Base-by-base conservation (phyloP, 2,329 filamentous ascomycete species). In the Sphaceloma murrayae region DNA sequence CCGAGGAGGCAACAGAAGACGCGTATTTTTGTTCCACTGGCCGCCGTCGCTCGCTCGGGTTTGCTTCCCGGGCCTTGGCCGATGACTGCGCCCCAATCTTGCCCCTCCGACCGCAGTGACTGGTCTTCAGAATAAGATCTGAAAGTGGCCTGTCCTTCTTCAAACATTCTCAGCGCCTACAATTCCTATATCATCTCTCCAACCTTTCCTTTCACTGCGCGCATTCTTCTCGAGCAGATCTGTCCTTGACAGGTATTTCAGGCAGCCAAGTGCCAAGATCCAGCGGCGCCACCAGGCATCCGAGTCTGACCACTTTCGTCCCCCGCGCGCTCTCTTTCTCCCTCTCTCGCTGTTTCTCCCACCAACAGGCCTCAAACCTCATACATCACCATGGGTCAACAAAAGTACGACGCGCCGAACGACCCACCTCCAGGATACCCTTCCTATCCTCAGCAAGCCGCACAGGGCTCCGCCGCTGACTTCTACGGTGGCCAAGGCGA, bases 381-480 rank as follows among this genome's bases (percentile, higher is more conserved):
- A 40, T 29, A 29, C 7, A n/a, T 36, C 42, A 36, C 18, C 9
- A 45, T 45, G 42, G 42, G 42, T 45, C 42, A 45, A 34, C 42
- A 45, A 26, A 45, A 45, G 31, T 45, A 34, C 31, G 42, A 45
- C 22, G 29, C 42, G 3, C 42, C 42, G 6, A 24, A 32, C 30
- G 42, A 45, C 17, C 42, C 42, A 19, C 42, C 42, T 5, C 42
- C 42, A 45, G 42, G 42, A 45, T 45, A 45, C 21, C 30, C 31
- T 16, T 34, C 30, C 29, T 34, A 45, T 17, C 48, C 48, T 18
- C 43, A 45, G n/a, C 48, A 46, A 43, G 46, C 48, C 26, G 42
- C 47, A 27, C 40, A 34, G 5, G 44, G 46, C 31, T 34, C 42
- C 5, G n/a, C 18, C 21, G 21, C 17, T 21, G 32, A 45, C 31